Base-by-base conservation (phyloP, 495 filamentous ascomycete genomes). In the Annulohypoxylon nitens region DNA sequence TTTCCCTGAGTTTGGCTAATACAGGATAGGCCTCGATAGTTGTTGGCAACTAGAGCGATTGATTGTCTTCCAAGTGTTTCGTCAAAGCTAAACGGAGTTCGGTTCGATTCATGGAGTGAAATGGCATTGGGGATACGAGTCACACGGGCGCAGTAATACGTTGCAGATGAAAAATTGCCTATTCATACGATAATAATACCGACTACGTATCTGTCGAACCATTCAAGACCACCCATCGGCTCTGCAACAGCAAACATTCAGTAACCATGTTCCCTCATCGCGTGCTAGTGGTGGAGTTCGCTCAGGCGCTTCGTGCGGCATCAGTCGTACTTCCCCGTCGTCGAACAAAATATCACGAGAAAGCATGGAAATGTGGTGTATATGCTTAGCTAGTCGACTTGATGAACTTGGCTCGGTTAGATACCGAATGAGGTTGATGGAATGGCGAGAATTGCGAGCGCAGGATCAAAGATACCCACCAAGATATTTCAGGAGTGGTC, bases 11-110 rank as follows among this genome's bases (percentile, higher is more conserved):
- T 9, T 8, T 60, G 8, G 26, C 51, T 48, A 64, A 58, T 10
- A 23, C 39, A 3, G 4, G 14, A 20, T 16, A 79, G 77, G 57
- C 73, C 66, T 78, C 77, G 30, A 66, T 79, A 65, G 65, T 79
- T 50, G 51, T 78, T 12, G 71, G 67, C 23, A 74, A 74, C 51
- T 74, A 70, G 67, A 59, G 67, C 23, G 50, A 36, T 39, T 12
- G 7, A 47, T 37, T 16, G 11, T 25, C 39, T 30, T 57, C 23
- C 30, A n/a, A 4, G 50, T 61, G 57, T 67, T 62, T 67, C 30
- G 62, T 59, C 67, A 47, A 58, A 23, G 71, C 54, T 45, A 37
- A 69, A 73, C n/a, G 30, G 61, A 59, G 61, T 65, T 61, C 11
- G 53, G 66, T 61, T 68, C 59, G 71, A 16, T 61, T 65, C 59